Evolutionary conservation across 768 basidiomycete species (phyloP).

Genomic region (Neoboletus subvelutipes): DNA sequence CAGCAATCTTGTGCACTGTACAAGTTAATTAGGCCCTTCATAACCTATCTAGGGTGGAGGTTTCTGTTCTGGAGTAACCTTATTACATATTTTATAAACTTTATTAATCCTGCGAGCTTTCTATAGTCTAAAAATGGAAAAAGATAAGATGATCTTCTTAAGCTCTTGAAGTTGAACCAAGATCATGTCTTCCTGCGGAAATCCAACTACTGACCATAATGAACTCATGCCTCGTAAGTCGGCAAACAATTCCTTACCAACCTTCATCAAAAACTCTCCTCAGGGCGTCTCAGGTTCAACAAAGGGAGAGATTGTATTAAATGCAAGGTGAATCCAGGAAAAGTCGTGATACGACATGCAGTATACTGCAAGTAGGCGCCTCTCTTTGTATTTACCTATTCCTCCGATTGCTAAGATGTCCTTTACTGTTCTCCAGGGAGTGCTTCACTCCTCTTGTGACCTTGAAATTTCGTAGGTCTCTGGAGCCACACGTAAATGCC

Average conservation of each 20-base stretch:
- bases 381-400: conserved; percentile 8
- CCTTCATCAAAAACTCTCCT: background rate
- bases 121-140: conserved; percentile 9
- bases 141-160: background rate
- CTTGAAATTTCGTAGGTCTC: conserved; percentile 59
- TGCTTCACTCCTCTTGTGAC: conserved; percentile 67
- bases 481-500: conserved; percentile 65
- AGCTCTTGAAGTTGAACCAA: background rate
- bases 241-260: background rate
- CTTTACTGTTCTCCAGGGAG: conserved; percentile 37
- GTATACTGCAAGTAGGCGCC: conserved; percentile 78
- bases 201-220: conserved; percentile 58
- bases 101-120: background rate
- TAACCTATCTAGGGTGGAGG: background rate
- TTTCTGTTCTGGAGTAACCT: background rate
- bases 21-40: background rate
- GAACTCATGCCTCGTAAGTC: conserved; percentile 66
- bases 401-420: background rate
- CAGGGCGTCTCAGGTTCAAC: conserved; percentile 68
- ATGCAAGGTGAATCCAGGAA: conserved; percentile 65
- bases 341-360: conserved; percentile 72
- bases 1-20: background rate
- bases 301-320: conserved; percentile 68
- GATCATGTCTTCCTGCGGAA: conserved; percentile 55
- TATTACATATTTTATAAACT: too few relatives aligned